Conservation (phyloP, 2,329 filamentous ascomycete genomes). For the Magnaporthiopsis rhizophila region DNA sequence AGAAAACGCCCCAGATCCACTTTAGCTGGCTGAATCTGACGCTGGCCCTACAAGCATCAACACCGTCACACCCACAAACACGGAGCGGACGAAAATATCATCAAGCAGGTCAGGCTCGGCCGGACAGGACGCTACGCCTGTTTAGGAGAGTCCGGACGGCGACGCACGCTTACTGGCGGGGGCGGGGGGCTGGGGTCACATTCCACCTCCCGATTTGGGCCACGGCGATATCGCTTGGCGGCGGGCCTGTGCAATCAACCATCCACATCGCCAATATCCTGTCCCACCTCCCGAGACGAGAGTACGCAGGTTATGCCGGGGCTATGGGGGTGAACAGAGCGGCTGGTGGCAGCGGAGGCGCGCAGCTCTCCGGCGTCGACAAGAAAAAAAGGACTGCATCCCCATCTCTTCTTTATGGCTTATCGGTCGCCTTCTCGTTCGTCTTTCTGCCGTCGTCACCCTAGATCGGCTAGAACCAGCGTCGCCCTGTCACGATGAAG, state of each 20-base stretch:
- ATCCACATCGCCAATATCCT: not conserved
- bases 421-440: no score
- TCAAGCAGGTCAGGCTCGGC: no score
- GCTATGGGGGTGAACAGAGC: no score
- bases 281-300: not conserved
- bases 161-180: no score
- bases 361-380: no score
- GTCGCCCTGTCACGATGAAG: not conserved
- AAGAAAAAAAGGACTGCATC: no score
- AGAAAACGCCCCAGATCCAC: no score
- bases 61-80: not conserved
- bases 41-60: no score
- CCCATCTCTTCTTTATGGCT: no score
- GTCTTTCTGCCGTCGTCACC: no score
- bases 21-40: not conserved
- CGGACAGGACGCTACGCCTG: not conserved
- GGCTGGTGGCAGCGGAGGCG: not conserved
- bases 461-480: not conserved
- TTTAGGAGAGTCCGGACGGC: not conserved
- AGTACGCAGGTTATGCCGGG: not conserved
- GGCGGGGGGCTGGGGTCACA: not conserved
- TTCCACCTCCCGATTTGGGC: not conserved
- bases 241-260: not conserved
- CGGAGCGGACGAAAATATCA: no score
- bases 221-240: not conserved